Percentiles rank a stretch among this genome's conserved stretches.
These are phyloP conservation scores for Paxillus ammoniavirescens DNA, from an alignment of 768 basidiomycete genomes.

Conservation along the genomic window DNA sequence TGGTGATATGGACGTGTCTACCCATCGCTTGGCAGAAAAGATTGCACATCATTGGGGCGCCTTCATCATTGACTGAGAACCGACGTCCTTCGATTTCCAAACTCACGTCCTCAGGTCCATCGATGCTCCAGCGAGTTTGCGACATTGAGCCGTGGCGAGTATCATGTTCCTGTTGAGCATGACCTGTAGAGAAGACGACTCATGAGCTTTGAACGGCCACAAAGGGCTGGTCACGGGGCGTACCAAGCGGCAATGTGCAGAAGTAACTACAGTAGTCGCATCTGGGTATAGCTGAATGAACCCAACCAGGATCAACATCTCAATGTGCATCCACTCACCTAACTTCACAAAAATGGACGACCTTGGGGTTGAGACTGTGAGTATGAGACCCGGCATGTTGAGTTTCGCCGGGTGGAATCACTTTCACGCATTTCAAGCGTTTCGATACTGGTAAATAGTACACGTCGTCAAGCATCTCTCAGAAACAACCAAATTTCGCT, in stretches of 20 bases:
- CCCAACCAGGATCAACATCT: too few species aligned
- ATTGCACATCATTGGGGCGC: too few species aligned
- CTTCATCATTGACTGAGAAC: too few species aligned
- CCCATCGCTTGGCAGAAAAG: too few species aligned
- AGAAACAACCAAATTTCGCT: background rate
- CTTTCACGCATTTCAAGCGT: conserved; percentile 43
- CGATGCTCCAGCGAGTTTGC: too few species aligned
- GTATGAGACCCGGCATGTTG: conserved; percentile 42
- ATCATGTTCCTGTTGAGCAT: conserved; percentile 59
- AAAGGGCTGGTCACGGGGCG: background rate
- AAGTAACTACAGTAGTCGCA: conserved; percentile 53
- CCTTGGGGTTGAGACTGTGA: conserved; percentile 38
- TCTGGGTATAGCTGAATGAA: too few species aligned
- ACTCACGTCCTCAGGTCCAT: too few species aligned
- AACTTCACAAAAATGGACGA: conserved; percentile 52
- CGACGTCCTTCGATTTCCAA: too few species aligned
- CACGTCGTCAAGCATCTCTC: background rate
- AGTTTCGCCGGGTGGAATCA: conserved; percentile 39
- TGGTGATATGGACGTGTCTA: too few species aligned
- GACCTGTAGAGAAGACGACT: conserved; percentile 37
- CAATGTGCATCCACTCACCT: conserved; percentile 17
- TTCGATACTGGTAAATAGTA: conserved; percentile 36
- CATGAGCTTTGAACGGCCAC: too few species aligned
- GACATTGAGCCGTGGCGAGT: conserved; percentile 67
- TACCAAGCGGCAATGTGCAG: conserved; percentile 52